A percentile compares a stretch with the other conserved stretches of the same genome.
phyloP scores from a whole-genome alignment of 345 rosid genomes.

The Eucalyptus tenuipes region DNA sequence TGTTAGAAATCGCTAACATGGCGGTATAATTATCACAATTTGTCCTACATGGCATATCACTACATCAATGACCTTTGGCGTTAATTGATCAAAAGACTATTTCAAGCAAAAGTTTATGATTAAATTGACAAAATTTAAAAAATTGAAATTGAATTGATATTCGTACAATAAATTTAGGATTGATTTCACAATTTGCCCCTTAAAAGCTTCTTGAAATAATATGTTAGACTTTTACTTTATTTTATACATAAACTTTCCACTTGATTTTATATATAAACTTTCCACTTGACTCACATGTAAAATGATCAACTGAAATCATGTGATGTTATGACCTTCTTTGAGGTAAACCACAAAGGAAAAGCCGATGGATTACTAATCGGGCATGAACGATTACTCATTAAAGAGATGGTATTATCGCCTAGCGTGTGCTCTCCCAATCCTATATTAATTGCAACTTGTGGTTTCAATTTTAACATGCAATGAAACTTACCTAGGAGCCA shows the following conservation, averaged over 20 bases:
- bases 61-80: fast-evolving
- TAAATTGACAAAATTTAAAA: not conserved
- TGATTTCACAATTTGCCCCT: not conserved
- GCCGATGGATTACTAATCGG: not conserved
- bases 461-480: not conserved
- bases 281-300: not conserved
- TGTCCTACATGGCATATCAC: fast-evolving
- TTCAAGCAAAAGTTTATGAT: fast-evolving
- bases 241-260: not conserved
- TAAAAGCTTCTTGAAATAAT: not conserved
- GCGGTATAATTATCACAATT: fast-evolving
- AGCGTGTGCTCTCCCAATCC: not conserved
- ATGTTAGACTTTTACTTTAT: not conserved
- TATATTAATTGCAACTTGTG: not conserved
- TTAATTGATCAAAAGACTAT: not conserved
- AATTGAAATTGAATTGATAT: not conserved
- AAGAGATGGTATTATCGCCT: not conserved
- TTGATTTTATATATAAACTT: not conserved
- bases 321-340: not conserved
- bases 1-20: fast-evolving
- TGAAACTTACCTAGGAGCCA: not conserved
- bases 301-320: not conserved
- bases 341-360: not conserved
- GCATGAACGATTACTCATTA: not conserved
- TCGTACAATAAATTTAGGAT: fast-evolving